Evolutionary conservation across 805 yeast genomes (phyloP), one percentile per base, ranked within the genome.

Genomic region (Myxozyma neotropica): DNA sequence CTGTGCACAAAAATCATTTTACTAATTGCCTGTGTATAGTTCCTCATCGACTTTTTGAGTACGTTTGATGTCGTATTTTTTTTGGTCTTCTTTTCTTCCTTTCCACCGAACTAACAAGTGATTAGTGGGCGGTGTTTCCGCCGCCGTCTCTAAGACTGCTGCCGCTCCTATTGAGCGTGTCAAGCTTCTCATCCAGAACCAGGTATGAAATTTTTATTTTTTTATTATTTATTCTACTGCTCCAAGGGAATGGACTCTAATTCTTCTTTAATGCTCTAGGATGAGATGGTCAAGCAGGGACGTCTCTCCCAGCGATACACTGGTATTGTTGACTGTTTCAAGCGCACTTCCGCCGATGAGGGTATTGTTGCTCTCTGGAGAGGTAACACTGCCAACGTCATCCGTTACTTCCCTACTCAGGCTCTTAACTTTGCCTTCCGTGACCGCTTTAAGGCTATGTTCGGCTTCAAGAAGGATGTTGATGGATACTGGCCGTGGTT

Each of bases 341-440:
- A 77, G 74, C 88, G 97, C 85, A 92, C 97, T 71, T 87, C 92
- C 69, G 87, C 88, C 71, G 89, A 87, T 71, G 97, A 91, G 83
- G 97, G 97, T 86, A 74, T 88, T 67, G 83, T 80, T 70, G 81
- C 97, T 67, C 90, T 91, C 93, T 91, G 97, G 97, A 88, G 97
- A 88, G 97, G 97, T 85, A 91, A 91, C 92, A 92, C 97, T 69
- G 97, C 97, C 74, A 91, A 91, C 81, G 97, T 91, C 77, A 87
- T 91, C 83, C 89, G 97, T 84, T 91, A 92, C 86, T 91, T 91
- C 96, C 97, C 97, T 80, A 92, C 97, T 78, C 97, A 91, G 83
- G 97, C 97, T 73, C 85, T 91, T 77, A 91, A 91, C 88, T 92
- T 91, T 75, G 97, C 97, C 74, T 92, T 91, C 93, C 92, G 91